A percentile compares a stretch with the other conserved stretches of the same genome.
Evolutionary conservation across 2,329 filamentous ascomycete genomes (phyloP).

Genomic region (Nemania sp.): DNA sequence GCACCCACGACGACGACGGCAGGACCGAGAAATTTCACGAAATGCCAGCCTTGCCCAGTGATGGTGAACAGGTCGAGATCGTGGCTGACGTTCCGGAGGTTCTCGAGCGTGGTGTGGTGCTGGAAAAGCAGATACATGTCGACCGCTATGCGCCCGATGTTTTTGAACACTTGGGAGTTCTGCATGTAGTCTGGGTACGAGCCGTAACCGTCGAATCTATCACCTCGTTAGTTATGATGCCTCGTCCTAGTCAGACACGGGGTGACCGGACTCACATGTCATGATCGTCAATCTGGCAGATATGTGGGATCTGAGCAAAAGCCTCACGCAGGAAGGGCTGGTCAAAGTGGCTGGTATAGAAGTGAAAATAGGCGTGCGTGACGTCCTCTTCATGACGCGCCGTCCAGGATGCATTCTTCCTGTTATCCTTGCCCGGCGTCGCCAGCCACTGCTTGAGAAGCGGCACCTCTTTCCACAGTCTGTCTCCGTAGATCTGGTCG

Average conservation of each 20-base stretch:
- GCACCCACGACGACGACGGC: constrained; percentile 87
- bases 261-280: constrained; percentile 75
- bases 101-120: constrained; percentile 93
- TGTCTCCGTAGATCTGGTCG: constrained; percentile 93
- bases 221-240: constrained; percentile 17
- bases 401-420: constrained; percentile 89
- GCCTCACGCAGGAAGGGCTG: constrained; percentile 93
- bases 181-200: constrained; percentile 99
- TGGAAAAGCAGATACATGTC: constrained; percentile 99
- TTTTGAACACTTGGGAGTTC: constrained; percentile 95
- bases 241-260: no score
- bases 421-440: constrained; percentile 88
- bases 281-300: constrained; percentile 92
- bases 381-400: constrained; percentile 95
- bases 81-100: constrained; percentile 83
- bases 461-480: constrained; percentile 94
- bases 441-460: constrained; percentile 92
- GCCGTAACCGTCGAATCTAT: constrained; percentile 92
- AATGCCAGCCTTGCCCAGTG: constrained; percentile 97
- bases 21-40: constrained; percentile 93
- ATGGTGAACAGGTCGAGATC: constrained; percentile 95
- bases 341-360: constrained; percentile 97
- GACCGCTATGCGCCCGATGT: constrained; percentile 91
- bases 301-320: constrained; percentile 94
- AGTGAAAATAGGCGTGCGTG: constrained; percentile 96